Base-by-base conservation (phyloP, 2,329 filamentous ascomycete genomes). In the Berkeleyomyces basicola region DNA sequence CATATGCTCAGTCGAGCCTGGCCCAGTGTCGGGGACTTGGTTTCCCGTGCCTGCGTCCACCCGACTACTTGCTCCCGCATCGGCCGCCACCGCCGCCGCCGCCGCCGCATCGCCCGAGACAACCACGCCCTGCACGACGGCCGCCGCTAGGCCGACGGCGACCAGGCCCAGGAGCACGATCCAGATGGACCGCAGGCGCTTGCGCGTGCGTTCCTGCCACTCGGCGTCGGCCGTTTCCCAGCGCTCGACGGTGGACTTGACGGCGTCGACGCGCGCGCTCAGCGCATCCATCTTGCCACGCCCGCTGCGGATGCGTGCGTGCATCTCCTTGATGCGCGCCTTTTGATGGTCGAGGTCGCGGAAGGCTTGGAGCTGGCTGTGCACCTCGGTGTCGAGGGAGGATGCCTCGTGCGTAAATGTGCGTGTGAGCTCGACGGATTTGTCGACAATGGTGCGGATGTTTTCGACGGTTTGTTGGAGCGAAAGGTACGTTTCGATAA, bases 141-240 rank as follows among this genome's bases (percentile, higher is more conserved):
- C 70, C 33, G 81, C 67, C 6, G 81, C 70, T 2, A 79, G 65
- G 16, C 82, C 64, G 2, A 81, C 67, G 43, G 85, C 75, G 3
- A 74, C 70, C 42, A 79, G 64, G 7, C 76, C 70, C 31, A 74
- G 79, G 65, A 79, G 79, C 65, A 83, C 76, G 46, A 82, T 77
- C 83, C 85, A 88, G 57, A 86, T 73, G 23, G 80, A 77, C 67
- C 80, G 82, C 66, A 88, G 74, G 59, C 84, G 78, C 69, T 75
- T 77, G 65, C 82, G 75, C n/a, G 83, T 87, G 68, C 77, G 82
- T 68, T 86, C 83, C 72, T 87, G 82, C 78, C 84, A 86, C 68
- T 83, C 81, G 58, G 75, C 77, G 71, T 90, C 87, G 1, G 81
- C 78, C 63, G 76, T 77, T 70, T 88, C 85, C 79, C 86, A 88